A percentile compares a stretch with the other conserved stretches of the same genome.
These are phyloP conservation scores for Wickerhamiella alocasiicola DNA, from an alignment of 805 yeast genomes.

Conservation along the genomic window DNA sequence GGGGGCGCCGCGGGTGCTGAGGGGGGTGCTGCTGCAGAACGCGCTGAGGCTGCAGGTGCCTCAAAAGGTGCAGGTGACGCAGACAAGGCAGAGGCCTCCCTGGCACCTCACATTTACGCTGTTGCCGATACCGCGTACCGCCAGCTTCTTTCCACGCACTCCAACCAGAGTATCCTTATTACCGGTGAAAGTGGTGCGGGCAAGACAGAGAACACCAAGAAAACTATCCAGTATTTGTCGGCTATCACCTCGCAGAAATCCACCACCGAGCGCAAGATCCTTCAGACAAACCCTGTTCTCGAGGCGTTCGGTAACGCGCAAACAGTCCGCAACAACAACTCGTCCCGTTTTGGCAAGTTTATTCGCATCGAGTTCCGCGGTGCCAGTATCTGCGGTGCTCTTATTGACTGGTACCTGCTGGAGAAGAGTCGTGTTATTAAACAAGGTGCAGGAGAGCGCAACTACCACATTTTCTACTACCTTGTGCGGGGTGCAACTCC, in stretches of 20 bases:
- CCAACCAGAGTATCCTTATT: constrained; percentile 84
- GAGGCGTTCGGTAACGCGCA: constrained; percentile 97
- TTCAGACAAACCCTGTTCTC: constrained; percentile 88
- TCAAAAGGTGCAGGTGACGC: too few species aligned
- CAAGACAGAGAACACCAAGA: constrained; percentile 93
- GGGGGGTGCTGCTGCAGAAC: too few species aligned
- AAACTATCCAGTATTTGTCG: constrained; percentile 82
- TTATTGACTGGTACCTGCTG: constrained; percentile 83
- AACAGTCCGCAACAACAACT: constrained; percentile 83
- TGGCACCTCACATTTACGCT: constrained; percentile 82
- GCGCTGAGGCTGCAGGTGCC: too few species aligned
- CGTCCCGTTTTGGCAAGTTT: constrained; percentile 94
- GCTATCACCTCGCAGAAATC: constrained; percentile 39
- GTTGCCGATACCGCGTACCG: constrained; percentile 78
- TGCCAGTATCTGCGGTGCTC: constrained; percentile 72
- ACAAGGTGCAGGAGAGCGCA: constrained; percentile 68
- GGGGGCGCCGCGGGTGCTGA: too few species aligned
- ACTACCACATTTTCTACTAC: constrained; percentile 90
- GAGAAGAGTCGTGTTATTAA: constrained; percentile 86
- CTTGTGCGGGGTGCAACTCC: constrained; percentile 52
- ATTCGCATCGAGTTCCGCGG: constrained; percentile 63
- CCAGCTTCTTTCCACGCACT: constrained; percentile 51
- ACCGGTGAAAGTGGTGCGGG: constrained; percentile 99
- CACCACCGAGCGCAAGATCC: constrained; percentile 64
- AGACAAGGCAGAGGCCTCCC: constrained; percentile 32